A percentile compares a stretch with the other conserved stretches of the same genome.
Conservation (phyloP, 73 alveolate genomes). For the Uronychia setigera region DNA sequence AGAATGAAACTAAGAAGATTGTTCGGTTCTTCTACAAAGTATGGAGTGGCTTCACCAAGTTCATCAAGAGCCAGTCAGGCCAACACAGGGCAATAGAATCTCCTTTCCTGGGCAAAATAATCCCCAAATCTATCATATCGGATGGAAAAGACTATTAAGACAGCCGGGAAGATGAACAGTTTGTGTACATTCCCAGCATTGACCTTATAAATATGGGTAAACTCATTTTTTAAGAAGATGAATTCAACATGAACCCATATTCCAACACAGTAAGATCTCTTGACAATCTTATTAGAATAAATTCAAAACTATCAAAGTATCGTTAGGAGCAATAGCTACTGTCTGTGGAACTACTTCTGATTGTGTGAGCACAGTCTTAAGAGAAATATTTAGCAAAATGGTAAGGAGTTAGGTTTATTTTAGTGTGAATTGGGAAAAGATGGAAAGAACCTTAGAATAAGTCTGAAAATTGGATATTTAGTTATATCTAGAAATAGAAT, state of each 20-base stretch:
- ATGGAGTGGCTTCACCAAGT: constrained; percentile 63
- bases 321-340: constrained; percentile 17
- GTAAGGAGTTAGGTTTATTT: not conserved
- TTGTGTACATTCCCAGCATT: not conserved
- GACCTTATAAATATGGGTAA: not conserved
- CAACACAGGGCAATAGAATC: constrained; percentile 8
- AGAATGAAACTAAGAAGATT: not conserved
- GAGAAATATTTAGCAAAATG: not conserved
- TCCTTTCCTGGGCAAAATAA: constrained; percentile 25
- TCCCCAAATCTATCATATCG: no score
- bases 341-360: constrained; percentile 20
- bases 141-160: no score
- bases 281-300: not conserved
- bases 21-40: constrained; percentile 41
- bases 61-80: constrained; percentile 5
- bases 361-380: not conserved
- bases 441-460: constrained; percentile 6
- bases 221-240: not conserved
- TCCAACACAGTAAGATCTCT: not conserved
- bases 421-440: constrained; percentile 5
- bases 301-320: not conserved
- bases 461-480: constrained; percentile 17
- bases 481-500: not conserved
- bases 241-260: constrained; percentile 17
- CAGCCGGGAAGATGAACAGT: not conserved